phyloP scores from a whole-genome alignment of 1,139 yeast species.

The Saccharomycopsis hybrid region DNA sequence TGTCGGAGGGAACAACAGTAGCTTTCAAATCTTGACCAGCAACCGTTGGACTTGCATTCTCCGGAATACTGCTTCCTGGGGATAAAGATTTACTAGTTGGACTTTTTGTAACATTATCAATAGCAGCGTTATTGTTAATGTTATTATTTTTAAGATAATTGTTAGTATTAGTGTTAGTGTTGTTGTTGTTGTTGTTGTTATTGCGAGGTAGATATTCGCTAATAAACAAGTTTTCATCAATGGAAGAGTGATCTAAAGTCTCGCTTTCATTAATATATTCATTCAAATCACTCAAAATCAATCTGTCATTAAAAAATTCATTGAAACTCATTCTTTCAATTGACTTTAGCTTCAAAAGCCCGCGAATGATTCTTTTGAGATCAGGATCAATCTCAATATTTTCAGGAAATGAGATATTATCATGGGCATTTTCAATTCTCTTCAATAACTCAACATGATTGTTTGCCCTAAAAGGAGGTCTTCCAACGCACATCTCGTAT shows the following conservation, averaged over 20 bases:
- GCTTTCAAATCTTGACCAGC: too few species aligned
- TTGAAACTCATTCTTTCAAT: slow-evolving; percentile 80
- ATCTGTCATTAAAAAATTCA: slow-evolving; percentile 67
- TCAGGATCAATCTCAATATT: slow-evolving; percentile 42
- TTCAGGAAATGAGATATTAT: slow-evolving; percentile 68
- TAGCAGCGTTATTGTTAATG: too few species aligned
- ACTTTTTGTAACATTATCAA: too few species aligned
- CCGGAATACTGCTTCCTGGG: too few species aligned
- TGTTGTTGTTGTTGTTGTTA: background rate
- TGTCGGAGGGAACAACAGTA: too few species aligned
- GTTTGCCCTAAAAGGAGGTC: slow-evolving; percentile 90
- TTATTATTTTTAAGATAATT: too few species aligned
- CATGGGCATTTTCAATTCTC: slow-evolving; percentile 77
- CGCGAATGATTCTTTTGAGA: slow-evolving; percentile 62
- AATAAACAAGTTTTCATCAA: slow-evolving; percentile 74
- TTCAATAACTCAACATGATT: slow-evolving; percentile 85
- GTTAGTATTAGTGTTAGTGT: too few species aligned
- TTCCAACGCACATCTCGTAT: slow-evolving; percentile 91
- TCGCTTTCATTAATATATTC: slow-evolving; percentile 25
- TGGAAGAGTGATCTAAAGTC: slow-evolving; percentile 53
- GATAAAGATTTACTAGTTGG: too few species aligned
- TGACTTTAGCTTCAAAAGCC: slow-evolving; percentile 76
- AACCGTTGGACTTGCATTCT: too few species aligned
- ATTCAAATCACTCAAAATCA: slow-evolving; percentile 31
- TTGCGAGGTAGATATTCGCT: slow-evolving; percentile 56